Percentiles rank a stretch among this genome's conserved stretches.
Evolutionary conservation across 2,329 filamentous ascomycete genomes (phyloP).

Genomic region (Phaeosphaeriaceae sp.): DNA sequence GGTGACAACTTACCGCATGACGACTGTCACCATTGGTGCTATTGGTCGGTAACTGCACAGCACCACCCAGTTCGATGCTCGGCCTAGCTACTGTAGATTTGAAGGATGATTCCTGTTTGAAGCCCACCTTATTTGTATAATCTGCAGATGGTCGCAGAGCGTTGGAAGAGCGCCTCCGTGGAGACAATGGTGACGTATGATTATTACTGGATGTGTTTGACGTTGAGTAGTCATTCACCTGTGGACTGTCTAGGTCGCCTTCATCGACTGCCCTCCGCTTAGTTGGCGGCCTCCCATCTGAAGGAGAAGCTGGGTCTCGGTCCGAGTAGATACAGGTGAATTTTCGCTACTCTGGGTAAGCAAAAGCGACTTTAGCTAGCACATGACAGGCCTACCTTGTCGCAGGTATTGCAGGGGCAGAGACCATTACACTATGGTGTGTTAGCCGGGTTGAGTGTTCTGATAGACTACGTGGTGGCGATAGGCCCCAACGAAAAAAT

Average conservation of each 20-base stretch:
- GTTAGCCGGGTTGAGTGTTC: constrained; percentile 18
- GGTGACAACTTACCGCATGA: constrained; percentile 12
- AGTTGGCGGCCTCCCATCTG: constrained; percentile 47
- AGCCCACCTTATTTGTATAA: constrained; percentile 5
- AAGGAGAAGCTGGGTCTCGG: constrained; percentile 41
- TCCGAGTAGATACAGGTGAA: constrained; percentile 50
- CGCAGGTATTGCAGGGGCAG: constrained; percentile 65
- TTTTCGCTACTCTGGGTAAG: constrained; percentile 45
- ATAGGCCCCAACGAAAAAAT: constrained; percentile 2
- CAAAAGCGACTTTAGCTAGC: background rate
- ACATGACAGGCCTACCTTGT: constrained; percentile 53
- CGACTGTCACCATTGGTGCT: constrained; percentile 26
- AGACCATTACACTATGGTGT: constrained; percentile 61
- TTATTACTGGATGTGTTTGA: constrained; percentile 32
- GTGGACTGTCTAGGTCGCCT: constrained; percentile 21
- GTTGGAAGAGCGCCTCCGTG: constrained; percentile 25
- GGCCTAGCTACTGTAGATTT: constrained; percentile 25
- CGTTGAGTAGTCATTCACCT: constrained; percentile 25
- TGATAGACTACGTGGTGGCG: background rate
- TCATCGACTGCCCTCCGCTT: constrained; percentile 37
- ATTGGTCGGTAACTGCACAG: constrained; percentile 31
- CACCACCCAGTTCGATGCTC: constrained; percentile 32
- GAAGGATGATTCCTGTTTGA: constrained; percentile 30
- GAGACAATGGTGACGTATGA: constrained; percentile 26
- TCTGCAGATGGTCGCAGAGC: constrained; percentile 12